Evolutionary conservation across 106 monocot genomes (phyloP).

Genomic region (Dioscorea zingiberensis): DNA sequence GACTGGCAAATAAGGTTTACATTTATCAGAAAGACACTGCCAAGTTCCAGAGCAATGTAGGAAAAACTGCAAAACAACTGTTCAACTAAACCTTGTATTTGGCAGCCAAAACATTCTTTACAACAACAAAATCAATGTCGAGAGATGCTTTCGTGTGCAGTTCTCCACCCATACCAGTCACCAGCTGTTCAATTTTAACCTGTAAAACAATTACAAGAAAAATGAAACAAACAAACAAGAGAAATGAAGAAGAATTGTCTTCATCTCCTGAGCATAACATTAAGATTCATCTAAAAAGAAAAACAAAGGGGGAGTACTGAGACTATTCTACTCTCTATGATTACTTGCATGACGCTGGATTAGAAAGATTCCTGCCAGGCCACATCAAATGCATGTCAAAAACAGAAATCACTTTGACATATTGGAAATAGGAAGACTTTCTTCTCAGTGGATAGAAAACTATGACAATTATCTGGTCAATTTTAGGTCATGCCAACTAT

Average conservation of each 20-base stretch:
- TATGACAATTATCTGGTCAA: no score
- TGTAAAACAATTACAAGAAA: conserved; percentile 19
- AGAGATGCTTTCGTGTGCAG: conserved; percentile 47
- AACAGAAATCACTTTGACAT: no score
- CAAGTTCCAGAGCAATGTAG: neutral
- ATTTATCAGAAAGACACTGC: neutral
- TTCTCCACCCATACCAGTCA: conserved; percentile 82
- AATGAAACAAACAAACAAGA: neutral
- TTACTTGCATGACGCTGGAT: no score
- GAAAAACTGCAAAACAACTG: neutral
- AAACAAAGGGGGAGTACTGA: neutral
- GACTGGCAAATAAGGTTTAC: no score
- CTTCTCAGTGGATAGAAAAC: no score
- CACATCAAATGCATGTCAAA: no score
- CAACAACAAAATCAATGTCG: conserved; percentile 85
- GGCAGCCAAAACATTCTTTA: conserved; percentile 78
- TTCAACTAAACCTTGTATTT: conserved; percentile 72
- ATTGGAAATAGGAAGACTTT: no score
- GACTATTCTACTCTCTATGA: no score
- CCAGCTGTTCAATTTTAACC: conserved; percentile 56
- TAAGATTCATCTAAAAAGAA: neutral
- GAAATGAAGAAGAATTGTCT: neutral
- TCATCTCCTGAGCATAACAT: neutral
- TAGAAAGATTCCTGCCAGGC: no score
- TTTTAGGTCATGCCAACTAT: no score